Conservation (phyloP, 2,329 filamentous ascomycete genomes). For the Ilyonectria mors-panacis region DNA sequence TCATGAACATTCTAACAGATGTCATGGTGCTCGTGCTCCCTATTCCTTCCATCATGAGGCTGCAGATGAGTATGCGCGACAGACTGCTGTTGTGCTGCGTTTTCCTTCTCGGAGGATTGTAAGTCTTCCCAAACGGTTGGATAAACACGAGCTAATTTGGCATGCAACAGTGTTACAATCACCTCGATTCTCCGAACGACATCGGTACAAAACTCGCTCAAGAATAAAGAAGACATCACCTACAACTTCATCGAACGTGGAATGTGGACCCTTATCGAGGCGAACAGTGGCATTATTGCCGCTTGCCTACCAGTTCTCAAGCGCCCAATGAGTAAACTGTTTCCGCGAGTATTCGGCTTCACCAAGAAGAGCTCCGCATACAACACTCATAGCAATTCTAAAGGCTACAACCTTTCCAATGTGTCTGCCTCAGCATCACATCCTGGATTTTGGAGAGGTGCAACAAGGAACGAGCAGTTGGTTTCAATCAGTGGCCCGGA, state of each 20-base stretch:
- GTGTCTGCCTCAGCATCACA: constrained; percentile 11
- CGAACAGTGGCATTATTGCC: constrained; percentile 56
- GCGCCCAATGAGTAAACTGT: constrained; percentile 36
- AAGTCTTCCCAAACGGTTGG: constrained; percentile 35
- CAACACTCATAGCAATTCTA: constrained; percentile 7
- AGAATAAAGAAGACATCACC: constrained; percentile 50
- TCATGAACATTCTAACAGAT: constrained; percentile 57
- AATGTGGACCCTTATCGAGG: constrained; percentile 56
- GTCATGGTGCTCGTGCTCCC: constrained; percentile 55
- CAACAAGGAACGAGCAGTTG: constrained; percentile 8
- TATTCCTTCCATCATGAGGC: constrained; percentile 51
- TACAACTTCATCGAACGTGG: constrained; percentile 45
- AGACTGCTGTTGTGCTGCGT: constrained; percentile 55
- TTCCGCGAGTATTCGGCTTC: constrained; percentile 36
- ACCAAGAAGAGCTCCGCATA: constrained; percentile 31
- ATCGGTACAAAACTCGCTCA: constrained; percentile 52
- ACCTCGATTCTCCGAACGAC: constrained; percentile 56
- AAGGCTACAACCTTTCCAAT: constrained; percentile 28
- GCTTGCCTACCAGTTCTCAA: constrained; percentile 52
- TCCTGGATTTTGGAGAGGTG: constrained; percentile 21
- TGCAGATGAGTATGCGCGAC: constrained; percentile 51
- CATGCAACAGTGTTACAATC: constrained; percentile 47
- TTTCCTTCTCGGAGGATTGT: constrained; percentile 57
- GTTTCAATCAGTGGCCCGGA: constrained; percentile 23
- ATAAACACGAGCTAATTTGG: neutral